A percentile compares a stretch with the other conserved stretches of the same genome.
These are phyloP conservation scores for Pleurotus sapidus DNA, from an alignment of 768 basidiomycete species.

Conservation along the genomic window DNA sequence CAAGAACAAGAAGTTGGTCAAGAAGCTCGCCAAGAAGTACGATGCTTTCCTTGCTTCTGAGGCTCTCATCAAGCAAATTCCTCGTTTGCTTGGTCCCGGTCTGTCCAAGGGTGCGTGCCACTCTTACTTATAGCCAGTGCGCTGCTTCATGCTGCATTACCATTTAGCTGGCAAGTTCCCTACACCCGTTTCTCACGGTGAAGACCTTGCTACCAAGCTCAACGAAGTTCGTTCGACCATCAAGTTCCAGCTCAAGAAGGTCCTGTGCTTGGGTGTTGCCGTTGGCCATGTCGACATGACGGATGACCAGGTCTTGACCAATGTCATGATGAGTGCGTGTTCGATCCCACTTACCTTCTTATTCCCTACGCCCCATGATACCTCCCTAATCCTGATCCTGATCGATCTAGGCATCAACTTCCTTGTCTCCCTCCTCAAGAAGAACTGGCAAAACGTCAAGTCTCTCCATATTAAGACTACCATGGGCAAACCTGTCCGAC, in stretches of 20 bases:
- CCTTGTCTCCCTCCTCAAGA: slow-evolving; percentile 98
- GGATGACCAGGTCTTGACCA: slow-evolving; percentile 94
- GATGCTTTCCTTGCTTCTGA: slow-evolving; percentile 99
- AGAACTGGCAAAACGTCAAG: slow-evolving; percentile 99
- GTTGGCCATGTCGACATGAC: slow-evolving; percentile 97
- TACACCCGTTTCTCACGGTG: slow-evolving; percentile 89
- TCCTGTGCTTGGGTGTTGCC: slow-evolving; percentile 97
- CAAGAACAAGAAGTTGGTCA: slow-evolving; percentile 99
- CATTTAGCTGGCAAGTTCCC: slow-evolving; percentile 93
- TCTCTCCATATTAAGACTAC: slow-evolving; percentile 98
- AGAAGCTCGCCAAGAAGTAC: slow-evolving; percentile 99
- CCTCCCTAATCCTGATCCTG: background rate
- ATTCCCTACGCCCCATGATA: too few species aligned
- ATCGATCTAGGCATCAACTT: slow-evolving; percentile 87
- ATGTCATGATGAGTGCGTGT: slow-evolving; percentile 91
- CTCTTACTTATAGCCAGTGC: background rate
- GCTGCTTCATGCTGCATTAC: background rate
- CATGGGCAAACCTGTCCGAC: slow-evolving; percentile 97
- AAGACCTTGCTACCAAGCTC: slow-evolving; percentile 89
- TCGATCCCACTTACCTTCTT: background rate
- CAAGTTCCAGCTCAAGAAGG: slow-evolving; percentile 99
- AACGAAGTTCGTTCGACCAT: slow-evolving; percentile 97
- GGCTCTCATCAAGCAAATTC: slow-evolving; percentile 98
- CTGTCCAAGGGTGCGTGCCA: slow-evolving; percentile 89
- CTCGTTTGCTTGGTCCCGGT: slow-evolving; percentile 99